Percentiles rank a stretch among this genome's conserved stretches.
These are phyloP conservation scores for Elymus sibiricus DNA, from an alignment of 176 grass and related monocot genomes.

Conservation along the genomic window DNA sequence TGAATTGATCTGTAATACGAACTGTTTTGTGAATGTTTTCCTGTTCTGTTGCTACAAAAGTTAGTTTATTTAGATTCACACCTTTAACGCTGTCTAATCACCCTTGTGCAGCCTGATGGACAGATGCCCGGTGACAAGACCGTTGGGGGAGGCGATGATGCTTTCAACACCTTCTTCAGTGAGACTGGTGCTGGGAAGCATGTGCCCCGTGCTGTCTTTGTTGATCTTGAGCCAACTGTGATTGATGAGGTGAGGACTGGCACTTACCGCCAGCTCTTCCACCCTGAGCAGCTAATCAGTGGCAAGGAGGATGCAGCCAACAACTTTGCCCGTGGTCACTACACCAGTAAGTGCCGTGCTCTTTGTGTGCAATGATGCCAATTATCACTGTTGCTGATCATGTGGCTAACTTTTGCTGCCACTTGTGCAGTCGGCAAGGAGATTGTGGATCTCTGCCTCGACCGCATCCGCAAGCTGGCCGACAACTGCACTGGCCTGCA, in stretches of 20 bases:
- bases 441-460: constrained; percentile 60
- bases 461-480: constrained; percentile 57
- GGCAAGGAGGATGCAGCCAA: constrained; percentile 77
- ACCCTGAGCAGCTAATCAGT: constrained; percentile 72
- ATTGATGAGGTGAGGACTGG: constrained; percentile 66
- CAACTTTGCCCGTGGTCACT: constrained; percentile 75
- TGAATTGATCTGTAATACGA: neutral
- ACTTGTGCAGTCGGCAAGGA: constrained; percentile 46
- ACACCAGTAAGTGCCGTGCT: constrained; percentile 43
- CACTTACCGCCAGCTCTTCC: constrained; percentile 65
- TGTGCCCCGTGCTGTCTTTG: constrained; percentile 63
- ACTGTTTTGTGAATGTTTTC: neutral
- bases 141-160: constrained; percentile 58
- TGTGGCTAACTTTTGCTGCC: neutral
- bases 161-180: constrained; percentile 79
- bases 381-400: neutral
- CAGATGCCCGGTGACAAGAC: constrained; percentile 68
- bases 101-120: constrained; percentile 38
- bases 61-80: neutral
- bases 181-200: constrained; percentile 73
- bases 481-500: constrained; percentile 61
- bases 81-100: neutral
- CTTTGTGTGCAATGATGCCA: accelerated
- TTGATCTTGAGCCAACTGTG: constrained; percentile 65
- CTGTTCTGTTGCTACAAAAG: neutral